These are phyloP conservation scores for Dioscorea zingiberensis DNA, from an alignment of 106 monocot species.

Conservation along the genomic window DNA sequence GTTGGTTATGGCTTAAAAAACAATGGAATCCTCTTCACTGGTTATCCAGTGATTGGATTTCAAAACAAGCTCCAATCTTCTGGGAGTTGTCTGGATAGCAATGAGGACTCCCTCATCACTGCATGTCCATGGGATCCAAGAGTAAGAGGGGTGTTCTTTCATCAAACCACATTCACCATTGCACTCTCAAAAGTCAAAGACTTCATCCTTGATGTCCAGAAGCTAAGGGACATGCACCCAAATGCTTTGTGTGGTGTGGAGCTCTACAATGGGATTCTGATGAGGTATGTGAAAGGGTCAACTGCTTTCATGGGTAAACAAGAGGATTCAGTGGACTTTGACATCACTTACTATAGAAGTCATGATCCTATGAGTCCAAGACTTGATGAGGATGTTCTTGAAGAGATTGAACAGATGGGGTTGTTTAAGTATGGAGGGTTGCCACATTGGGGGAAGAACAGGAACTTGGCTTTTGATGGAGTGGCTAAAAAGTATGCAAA, in stretches of 20 bases:
- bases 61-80: constrained; percentile 52
- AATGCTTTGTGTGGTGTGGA: constrained; percentile 41
- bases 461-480: constrained; percentile 50
- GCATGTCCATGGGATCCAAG: constrained; percentile 55
- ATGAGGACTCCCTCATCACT: constrained; percentile 39
- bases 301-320: constrained; percentile 43
- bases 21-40: constrained; percentile 31
- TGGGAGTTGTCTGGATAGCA: constrained; percentile 27
- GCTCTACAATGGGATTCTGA: constrained; percentile 37
- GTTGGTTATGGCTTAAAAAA: constrained; percentile 31
- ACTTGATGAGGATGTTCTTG: constrained; percentile 42
- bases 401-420: constrained; percentile 87
- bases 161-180: constrained; percentile 43
- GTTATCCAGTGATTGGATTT: constrained; percentile 46
- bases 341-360: constrained; percentile 52
- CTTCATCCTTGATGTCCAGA: constrained; percentile 55
- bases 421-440: constrained; percentile 61
- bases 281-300: constrained; percentile 47
- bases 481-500: constrained; percentile 33
- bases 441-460: constrained; percentile 84
- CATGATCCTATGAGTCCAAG: constrained; percentile 39
- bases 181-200: constrained; percentile 25
- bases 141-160: constrained; percentile 20
- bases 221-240: constrained; percentile 26
- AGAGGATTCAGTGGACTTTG: constrained; percentile 40